A percentile compares a stretch with the other conserved stretches of the same genome.
Evolutionary conservation across 2,329 filamentous ascomycete species (phyloP).

Genomic region (Penicillium sp.): DNA sequence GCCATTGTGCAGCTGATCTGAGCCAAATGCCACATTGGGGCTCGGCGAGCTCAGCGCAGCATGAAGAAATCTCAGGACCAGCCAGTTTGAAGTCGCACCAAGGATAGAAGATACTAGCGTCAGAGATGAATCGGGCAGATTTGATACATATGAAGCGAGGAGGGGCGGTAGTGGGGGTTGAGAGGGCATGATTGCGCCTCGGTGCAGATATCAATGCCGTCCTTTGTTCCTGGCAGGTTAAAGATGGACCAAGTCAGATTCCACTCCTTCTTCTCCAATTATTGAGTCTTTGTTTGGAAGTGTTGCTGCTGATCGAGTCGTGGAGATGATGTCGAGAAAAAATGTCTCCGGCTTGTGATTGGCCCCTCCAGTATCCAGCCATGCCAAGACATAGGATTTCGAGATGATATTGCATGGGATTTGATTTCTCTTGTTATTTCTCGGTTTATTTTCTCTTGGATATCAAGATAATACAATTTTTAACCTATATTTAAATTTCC

Average conservation of each 20-base stretch:
- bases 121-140: slow-evolving; percentile 39
- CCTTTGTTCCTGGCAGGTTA: background rate
- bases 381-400: slow-evolving; percentile 25
- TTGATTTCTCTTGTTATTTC: background rate
- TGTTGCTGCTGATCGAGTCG: slow-evolving; percentile 13
- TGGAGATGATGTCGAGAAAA: slow-evolving; percentile 25
- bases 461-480: rapidly evolving
- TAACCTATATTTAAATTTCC: no score
- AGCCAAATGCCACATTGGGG: slow-evolving; percentile 20
- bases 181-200: slow-evolving; percentile 35
- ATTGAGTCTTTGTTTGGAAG: slow-evolving; percentile 4
- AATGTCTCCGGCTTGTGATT: slow-evolving; percentile 27
- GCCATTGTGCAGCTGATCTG: slow-evolving; percentile 30
- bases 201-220: background rate
- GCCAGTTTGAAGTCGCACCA: slow-evolving; percentile 57
- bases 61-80: slow-evolving; percentile 54
- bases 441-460: background rate
- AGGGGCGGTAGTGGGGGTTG: slow-evolving; percentile 43
- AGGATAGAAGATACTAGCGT: slow-evolving; percentile 47
- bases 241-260: background rate
- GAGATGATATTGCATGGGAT: background rate
- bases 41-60: slow-evolving; percentile 42
- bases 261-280: background rate
- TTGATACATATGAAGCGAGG: slow-evolving; percentile 40
- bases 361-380: slow-evolving; percentile 17